phyloP scores from a whole-genome alignment of 768 basidiomycete species.

The Amanita molliuscula region DNA sequence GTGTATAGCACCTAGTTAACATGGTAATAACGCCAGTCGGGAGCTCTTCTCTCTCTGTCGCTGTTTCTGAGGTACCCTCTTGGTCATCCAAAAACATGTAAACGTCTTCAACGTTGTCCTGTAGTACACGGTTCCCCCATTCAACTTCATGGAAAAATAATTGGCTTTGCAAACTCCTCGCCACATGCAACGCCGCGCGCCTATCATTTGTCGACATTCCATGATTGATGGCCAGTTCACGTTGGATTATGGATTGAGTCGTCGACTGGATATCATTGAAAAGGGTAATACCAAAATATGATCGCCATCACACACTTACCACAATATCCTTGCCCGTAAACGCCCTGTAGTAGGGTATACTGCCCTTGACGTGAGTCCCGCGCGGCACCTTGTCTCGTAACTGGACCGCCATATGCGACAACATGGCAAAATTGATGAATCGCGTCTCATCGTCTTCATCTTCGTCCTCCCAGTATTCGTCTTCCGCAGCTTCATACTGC shows the following conservation, averaged over 20 bases:
- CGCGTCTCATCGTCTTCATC: slow-evolving; percentile 48
- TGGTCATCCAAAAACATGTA: slow-evolving; percentile 90
- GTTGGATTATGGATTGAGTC: slow-evolving; percentile 75
- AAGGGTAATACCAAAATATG: background rate
- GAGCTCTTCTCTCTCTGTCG: slow-evolving; percentile 51
- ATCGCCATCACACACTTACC: slow-evolving; percentile 33
- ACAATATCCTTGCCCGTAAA: slow-evolving; percentile 96
- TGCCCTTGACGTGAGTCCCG: slow-evolving; percentile 87
- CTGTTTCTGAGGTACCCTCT: slow-evolving; percentile 47
- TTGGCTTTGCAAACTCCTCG: slow-evolving; percentile 81
- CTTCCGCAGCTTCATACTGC: slow-evolving; percentile 36
- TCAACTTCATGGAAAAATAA: slow-evolving; percentile 97
- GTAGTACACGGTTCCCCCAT: slow-evolving; percentile 77
- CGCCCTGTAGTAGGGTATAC: slow-evolving; percentile 80
- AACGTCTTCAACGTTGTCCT: slow-evolving; percentile 89
- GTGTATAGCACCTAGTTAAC: slow-evolving; percentile 82
- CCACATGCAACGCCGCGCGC: slow-evolving; percentile 75
- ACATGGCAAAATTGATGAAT: slow-evolving; percentile 82
- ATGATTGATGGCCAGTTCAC: slow-evolving; percentile 61
- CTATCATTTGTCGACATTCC: slow-evolving; percentile 62
- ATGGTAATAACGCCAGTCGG: slow-evolving; percentile 86
- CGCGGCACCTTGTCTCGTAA: slow-evolving; percentile 83
- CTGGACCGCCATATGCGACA: slow-evolving; percentile 83
- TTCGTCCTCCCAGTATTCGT: slow-evolving; percentile 50
- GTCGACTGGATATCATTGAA: slow-evolving; percentile 46